These are phyloP conservation scores for Fusarium oxysporum DNA, from an alignment of 2,329 filamentous ascomycete species.

Conservation along the genomic window DNA sequence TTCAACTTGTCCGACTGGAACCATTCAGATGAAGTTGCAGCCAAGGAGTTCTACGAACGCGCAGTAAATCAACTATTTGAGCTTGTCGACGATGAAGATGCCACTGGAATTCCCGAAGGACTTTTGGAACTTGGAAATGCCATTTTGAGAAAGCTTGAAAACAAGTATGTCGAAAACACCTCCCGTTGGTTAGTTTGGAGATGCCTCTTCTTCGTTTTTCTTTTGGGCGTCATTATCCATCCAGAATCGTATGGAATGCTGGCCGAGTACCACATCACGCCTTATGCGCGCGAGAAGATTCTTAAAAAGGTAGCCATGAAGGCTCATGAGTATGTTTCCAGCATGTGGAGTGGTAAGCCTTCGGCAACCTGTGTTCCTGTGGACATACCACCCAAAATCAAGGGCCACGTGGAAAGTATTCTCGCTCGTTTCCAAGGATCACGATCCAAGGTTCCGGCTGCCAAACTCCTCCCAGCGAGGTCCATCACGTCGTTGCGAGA, in stretches of 20 bases:
- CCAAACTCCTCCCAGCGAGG: slow-evolving; percentile 75
- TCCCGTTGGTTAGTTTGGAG: slow-evolving; percentile 87
- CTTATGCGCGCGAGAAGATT: slow-evolving; percentile 87
- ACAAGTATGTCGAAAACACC: slow-evolving; percentile 77
- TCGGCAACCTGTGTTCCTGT: slow-evolving; percentile 63
- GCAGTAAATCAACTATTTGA: slow-evolving; percentile 86
- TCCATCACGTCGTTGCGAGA: slow-evolving; percentile 79
- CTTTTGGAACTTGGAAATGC: slow-evolving; percentile 87
- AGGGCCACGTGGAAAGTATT: slow-evolving; percentile 78
- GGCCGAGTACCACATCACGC: slow-evolving; percentile 90
- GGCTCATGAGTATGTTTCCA: slow-evolving; percentile 82
- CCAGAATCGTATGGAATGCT: slow-evolving; percentile 86
- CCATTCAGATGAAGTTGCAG: slow-evolving; percentile 82
- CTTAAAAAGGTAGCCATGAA: slow-evolving; percentile 83
- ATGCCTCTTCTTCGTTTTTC: slow-evolving; percentile 91
- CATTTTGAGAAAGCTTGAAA: slow-evolving; percentile 81
- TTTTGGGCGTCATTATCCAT: slow-evolving; percentile 85
- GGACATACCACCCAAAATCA: slow-evolving; percentile 69
- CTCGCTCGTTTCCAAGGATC: slow-evolving; percentile 71
- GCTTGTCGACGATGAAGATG: slow-evolving; percentile 85
- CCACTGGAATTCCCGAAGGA: slow-evolving; percentile 86
- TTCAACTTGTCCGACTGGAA: slow-evolving; percentile 79
- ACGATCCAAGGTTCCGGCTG: slow-evolving; percentile 59
- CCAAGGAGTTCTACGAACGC: slow-evolving; percentile 88
- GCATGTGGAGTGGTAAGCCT: slow-evolving; percentile 77